A percentile compares a stretch with the other conserved stretches of the same genome.
These are phyloP conservation scores for Ogataea pilisensis DNA, from an alignment of 805 yeast species.

Conservation along the genomic window DNA sequence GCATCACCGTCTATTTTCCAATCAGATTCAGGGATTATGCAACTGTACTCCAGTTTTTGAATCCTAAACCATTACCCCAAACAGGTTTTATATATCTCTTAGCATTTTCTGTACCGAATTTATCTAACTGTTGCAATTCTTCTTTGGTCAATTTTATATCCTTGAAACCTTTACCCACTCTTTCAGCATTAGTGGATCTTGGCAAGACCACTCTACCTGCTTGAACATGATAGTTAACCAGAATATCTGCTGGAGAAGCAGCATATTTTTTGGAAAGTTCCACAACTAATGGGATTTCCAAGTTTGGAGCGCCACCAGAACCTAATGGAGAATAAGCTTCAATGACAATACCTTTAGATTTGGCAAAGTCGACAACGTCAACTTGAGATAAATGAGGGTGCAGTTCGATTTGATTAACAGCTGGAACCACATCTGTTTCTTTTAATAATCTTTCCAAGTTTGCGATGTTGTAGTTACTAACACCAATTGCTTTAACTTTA, in stretches of 20 bases:
- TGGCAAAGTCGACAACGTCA: constrained; percentile 37
- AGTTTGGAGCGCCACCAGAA: constrained; percentile 58
- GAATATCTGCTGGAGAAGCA: constrained; percentile 51
- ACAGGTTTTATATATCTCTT: constrained; percentile 26
- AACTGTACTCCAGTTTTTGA: constrained; percentile 27
- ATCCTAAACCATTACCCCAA: constrained; percentile 33
- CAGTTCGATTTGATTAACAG: constrained; percentile 50
- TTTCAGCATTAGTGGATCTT: constrained; percentile 63
- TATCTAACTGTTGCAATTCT: constrained; percentile 32
- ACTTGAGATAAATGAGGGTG: constrained; percentile 43
- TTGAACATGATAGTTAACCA: constrained; percentile 59
- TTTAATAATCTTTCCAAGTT: constrained; percentile 38
- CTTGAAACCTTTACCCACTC: constrained; percentile 43
- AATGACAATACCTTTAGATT: constrained; percentile 35
- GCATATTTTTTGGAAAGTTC: constrained; percentile 55
- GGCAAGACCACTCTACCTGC: constrained; percentile 63
- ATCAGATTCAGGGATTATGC: too few relatives aligned
- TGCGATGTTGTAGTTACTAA: constrained; percentile 46
- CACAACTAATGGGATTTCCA: constrained; percentile 45
- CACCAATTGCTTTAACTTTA: constrained; percentile 52
- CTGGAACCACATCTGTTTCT: constrained; percentile 47
- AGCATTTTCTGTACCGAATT: constrained; percentile 30
- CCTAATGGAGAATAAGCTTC: constrained; percentile 66
- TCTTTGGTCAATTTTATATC: constrained; percentile 34
- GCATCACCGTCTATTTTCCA: too few relatives aligned